Conservation (phyloP, 2,329 filamentous ascomycete species). For the Domatiomyces globalis region DNA sequence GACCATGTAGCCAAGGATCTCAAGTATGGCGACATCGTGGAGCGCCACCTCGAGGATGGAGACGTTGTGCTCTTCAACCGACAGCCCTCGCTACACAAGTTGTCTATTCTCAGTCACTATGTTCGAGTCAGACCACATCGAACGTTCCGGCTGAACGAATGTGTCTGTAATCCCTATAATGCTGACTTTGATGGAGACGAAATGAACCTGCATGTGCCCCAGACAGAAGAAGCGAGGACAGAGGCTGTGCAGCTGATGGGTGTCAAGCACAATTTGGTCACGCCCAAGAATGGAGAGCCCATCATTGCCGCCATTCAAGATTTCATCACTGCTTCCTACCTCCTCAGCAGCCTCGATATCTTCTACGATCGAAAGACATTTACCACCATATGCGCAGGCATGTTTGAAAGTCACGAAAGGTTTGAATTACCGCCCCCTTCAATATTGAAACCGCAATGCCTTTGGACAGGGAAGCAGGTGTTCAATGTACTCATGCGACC, state of each 20-base stretch:
- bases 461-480: constrained; percentile 96
- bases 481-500: constrained; percentile 87
- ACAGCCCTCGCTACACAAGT: constrained; percentile 92
- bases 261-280: constrained; percentile 89
- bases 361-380: constrained; percentile 87
- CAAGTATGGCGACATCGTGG: constrained; percentile 72
- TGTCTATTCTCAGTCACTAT: constrained; percentile 93
- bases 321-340: constrained; percentile 90
- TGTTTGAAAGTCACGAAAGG: constrained; percentile 67
- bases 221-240: constrained; percentile 89
- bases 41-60: constrained; percentile 86
- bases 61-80: constrained; percentile 97
- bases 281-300: constrained; percentile 92
- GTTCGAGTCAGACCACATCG: constrained; percentile 89
- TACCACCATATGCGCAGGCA: constrained; percentile 79
- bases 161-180: constrained; percentile 95
- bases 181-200: constrained; percentile 98
- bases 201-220: constrained; percentile 96
- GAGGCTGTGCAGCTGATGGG: constrained; percentile 97
- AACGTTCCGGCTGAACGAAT: constrained; percentile 94
- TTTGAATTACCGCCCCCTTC: constrained; percentile 79
- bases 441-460: constrained; percentile 65
- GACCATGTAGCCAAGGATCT: constrained; percentile 60
- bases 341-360: constrained; percentile 80
- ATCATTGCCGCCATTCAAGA: constrained; percentile 99